Percentiles rank a stretch among this genome's conserved stretches.
Evolutionary conservation across 2,329 filamentous ascomycete genomes (phyloP).

Genomic region (Colletotrichum godetiae): DNA sequence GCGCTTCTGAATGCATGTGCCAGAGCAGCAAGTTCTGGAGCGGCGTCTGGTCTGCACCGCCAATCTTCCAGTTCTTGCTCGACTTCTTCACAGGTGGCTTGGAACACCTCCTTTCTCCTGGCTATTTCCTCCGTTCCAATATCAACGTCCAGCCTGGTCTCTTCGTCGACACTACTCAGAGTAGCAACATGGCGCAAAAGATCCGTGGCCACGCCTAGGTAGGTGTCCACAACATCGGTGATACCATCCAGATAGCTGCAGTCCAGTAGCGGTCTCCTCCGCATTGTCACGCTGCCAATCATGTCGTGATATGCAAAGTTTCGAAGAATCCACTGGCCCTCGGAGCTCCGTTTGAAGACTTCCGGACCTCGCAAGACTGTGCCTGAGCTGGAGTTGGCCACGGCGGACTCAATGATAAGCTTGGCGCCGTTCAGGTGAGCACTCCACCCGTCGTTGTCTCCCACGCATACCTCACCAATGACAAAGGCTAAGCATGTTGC

Average conservation of each 20-base stretch:
- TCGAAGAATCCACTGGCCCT: conserved; percentile 36
- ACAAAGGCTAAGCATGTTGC: conserved; percentile 32
- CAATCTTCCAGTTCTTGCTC: conserved; percentile 26
- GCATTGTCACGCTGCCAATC: conserved; percentile 24
- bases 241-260: conserved; percentile 32
- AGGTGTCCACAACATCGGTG: conserved; percentile 35
- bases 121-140: background rate
- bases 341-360: conserved; percentile 30
- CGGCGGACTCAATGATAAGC: conserved; percentile 31
- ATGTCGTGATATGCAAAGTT: conserved; percentile 38
- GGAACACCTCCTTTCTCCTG: background rate
- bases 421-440: conserved; percentile 33
- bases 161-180: conserved; percentile 19
- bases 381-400: background rate
- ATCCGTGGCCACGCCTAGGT: conserved; percentile 33
- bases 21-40: conserved; percentile 12
- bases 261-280: conserved; percentile 30
- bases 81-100: conserved; percentile 1
- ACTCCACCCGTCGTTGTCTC: conserved; percentile 25
- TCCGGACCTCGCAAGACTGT: conserved; percentile 16
- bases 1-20: conserved; percentile 26
- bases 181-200: conserved; percentile 24
- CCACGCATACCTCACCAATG: conserved; percentile 28
- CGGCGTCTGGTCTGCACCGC: conserved; percentile 14
- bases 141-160: background rate